Conservation (phyloP, 1,139 yeast species). For the Protomyces pachydermus region DNA sequence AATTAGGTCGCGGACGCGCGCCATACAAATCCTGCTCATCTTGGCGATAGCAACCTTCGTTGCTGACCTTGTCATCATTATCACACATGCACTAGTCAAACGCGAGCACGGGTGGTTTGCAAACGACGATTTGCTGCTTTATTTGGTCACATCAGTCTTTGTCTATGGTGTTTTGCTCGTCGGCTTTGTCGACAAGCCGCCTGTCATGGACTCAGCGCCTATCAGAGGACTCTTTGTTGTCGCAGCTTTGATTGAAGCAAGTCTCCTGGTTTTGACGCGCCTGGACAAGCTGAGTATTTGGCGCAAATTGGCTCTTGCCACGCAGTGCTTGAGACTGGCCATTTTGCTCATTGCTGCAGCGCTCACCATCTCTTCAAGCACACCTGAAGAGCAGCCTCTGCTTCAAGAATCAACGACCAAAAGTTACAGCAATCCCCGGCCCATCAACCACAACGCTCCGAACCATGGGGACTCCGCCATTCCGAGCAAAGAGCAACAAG, state of each 20-base stretch:
- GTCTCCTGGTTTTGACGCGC: constrained; percentile 3
- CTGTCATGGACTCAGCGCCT: neutral
- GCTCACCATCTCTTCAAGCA: neutral
- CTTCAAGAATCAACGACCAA: neutral
- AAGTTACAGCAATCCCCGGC: constrained; percentile 1
- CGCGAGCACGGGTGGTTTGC: constrained; percentile 19
- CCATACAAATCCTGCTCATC: neutral
- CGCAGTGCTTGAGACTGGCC: constrained; percentile 3
- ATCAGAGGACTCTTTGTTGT: constrained; percentile 7
- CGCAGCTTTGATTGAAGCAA: constrained; percentile 4
- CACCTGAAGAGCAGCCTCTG: constrained; percentile 14
- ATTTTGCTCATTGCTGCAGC: neutral
- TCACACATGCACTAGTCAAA: constrained; percentile 7
- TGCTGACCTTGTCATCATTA: constrained; percentile 8
- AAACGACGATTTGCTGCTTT: constrained; percentile 5
- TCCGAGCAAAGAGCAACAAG: constrained; percentile 4
- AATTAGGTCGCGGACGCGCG: neutral
- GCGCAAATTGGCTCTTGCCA: constrained; percentile 1
- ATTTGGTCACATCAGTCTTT: constrained; percentile 10
- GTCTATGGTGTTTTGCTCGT: constrained; percentile 19
- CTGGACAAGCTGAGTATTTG: neutral
- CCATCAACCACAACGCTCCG: constrained; percentile 19
- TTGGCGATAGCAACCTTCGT: constrained; percentile 3
- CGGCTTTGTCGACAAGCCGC: constrained; percentile 17
- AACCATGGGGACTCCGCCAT: constrained; percentile 8